Conservation (phyloP, 805 yeast species). For the Lipomyces japonicus region DNA sequence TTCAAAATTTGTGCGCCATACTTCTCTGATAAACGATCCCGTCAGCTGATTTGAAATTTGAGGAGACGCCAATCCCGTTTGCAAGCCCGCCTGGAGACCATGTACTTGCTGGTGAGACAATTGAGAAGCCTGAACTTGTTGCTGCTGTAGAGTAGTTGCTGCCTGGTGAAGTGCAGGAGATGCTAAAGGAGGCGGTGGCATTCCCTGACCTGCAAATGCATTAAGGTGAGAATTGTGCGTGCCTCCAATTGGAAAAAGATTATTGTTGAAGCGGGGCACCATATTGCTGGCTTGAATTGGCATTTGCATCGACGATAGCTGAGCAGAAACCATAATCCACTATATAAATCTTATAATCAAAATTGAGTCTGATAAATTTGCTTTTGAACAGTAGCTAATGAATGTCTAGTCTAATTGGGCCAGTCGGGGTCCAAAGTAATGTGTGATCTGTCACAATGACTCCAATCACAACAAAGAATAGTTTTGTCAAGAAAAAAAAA, state of each 20-base stretch:
- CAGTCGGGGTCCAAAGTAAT: too few relatives aligned
- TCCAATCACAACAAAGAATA: too few relatives aligned
- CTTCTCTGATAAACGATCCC: constrained; percentile 34
- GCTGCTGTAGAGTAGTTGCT: constrained; percentile 7
- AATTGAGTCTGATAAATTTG: too few relatives aligned
- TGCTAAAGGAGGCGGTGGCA: constrained; percentile 3
- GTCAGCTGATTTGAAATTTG: constrained; percentile 16
- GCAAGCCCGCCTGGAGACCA: constrained; percentile 24
- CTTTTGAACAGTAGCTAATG: too few relatives aligned
- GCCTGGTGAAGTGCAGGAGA: background rate
- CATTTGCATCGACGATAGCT: constrained; percentile 11
- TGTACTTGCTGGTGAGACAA: constrained; percentile 22
- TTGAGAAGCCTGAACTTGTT: constrained; percentile 27
- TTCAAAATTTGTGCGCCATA: constrained; percentile 43
- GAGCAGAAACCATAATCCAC: constrained; percentile 1
- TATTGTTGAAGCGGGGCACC: constrained; percentile 7
- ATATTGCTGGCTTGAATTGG: constrained; percentile 6
- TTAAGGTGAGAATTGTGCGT: constrained; percentile 2
- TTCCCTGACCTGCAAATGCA: constrained; percentile 1
- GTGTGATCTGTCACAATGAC: too few relatives aligned
- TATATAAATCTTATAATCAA: too few relatives aligned
- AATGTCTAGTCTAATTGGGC: too few relatives aligned
- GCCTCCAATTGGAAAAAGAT: constrained; percentile 2
- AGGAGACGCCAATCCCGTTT: constrained; percentile 21
- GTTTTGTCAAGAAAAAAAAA: too few relatives aligned